Base-by-base conservation (phyloP, 495 filamentous ascomycete genomes). In the Aspergillus baeticus region DNA sequence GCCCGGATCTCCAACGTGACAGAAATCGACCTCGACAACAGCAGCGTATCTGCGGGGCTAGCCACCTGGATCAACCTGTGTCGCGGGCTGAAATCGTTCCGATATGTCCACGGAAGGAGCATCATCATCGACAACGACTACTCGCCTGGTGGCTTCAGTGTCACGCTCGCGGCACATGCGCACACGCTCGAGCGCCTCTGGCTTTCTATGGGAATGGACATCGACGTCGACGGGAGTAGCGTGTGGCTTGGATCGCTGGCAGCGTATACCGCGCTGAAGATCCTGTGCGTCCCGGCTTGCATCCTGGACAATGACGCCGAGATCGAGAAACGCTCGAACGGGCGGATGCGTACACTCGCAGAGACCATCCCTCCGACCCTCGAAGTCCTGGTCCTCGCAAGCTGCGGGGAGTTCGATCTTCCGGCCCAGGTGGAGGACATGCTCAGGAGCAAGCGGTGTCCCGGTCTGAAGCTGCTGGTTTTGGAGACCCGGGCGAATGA, bases 11-110 rank as follows among this genome's bases (percentile, higher is more conserved):
- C 47, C 2, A 34, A 17, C 2, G 47, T 51, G 2, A 51, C 47
- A 1, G 47, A 51, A 11, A 38, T 51, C 3, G 47, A 51, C 34
- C 33, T 51, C 0, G 11, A 14, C 3, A 5, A 51, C 5, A 37
- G 17, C 18, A 23, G 14, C 13, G 13, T 0, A 6, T 23, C 2
- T 1, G 15, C 7, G 17, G 50, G 50, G 0, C 20, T 53, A 15
- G n/a, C 22, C 1, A 5, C 10, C 5, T 53, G 36, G 50, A 41
- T 53, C 37, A 15, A 22, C 8, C 14, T 29, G 1, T 53, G 50
- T 15, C 36, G 39, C 13, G 50, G 34, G 23, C 39, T 53, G 50
- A 53, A 53, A 17, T 53, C 50, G 0, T 43, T 53, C 10, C 50
- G 50, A 14, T 6, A 42, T 1, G 15, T 22, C 8, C 33, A 53